Conservation (phyloP, 768 basidiomycete genomes). For the Leccinum sublutescens region DNA sequence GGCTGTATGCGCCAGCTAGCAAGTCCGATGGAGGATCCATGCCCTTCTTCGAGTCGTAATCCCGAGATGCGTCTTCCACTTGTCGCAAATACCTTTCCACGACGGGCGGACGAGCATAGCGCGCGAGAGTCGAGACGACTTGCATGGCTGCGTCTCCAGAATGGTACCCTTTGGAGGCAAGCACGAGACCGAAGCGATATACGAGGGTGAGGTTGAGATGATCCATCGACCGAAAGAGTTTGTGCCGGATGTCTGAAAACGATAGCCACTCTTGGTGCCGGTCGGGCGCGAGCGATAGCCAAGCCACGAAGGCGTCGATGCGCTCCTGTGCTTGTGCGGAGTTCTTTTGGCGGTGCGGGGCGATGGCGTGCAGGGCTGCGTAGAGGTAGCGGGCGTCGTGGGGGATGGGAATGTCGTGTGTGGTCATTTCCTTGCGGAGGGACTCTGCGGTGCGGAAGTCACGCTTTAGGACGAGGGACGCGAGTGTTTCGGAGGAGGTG, state of each 20-base stretch:
- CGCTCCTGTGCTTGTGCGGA: not conserved
- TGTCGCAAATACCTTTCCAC: too few relatives aligned
- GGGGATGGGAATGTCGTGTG: constrained; percentile 38
- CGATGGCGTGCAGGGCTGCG: constrained; percentile 24
- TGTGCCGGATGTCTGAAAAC: constrained; percentile 31
- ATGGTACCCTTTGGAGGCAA: constrained; percentile 48
- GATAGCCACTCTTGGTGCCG: constrained; percentile 17
- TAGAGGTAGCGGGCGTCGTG: not conserved
- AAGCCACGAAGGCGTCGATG: constrained; percentile 32
- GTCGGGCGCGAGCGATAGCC: constrained; percentile 45
- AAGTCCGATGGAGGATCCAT: too few relatives aligned
- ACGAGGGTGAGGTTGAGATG: constrained; percentile 37
- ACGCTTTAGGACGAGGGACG: constrained; percentile 19
- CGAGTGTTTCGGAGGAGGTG: constrained; percentile 25
- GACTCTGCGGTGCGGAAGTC: constrained; percentile 21
- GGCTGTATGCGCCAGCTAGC: too few relatives aligned
- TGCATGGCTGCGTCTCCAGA: not conserved
- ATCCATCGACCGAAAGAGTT: constrained; percentile 27
- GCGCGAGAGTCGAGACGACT: too few relatives aligned
- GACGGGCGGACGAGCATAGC: too few relatives aligned
- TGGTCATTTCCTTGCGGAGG: constrained; percentile 31
- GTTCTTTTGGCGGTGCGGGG: constrained; percentile 12
- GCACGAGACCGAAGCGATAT: constrained; percentile 21
- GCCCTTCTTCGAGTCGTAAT: too few relatives aligned
- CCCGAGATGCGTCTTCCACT: too few relatives aligned